Conservation (phyloP, 176 grass and related monocot genomes). For the Miscanthus lutarioriparius region DNA sequence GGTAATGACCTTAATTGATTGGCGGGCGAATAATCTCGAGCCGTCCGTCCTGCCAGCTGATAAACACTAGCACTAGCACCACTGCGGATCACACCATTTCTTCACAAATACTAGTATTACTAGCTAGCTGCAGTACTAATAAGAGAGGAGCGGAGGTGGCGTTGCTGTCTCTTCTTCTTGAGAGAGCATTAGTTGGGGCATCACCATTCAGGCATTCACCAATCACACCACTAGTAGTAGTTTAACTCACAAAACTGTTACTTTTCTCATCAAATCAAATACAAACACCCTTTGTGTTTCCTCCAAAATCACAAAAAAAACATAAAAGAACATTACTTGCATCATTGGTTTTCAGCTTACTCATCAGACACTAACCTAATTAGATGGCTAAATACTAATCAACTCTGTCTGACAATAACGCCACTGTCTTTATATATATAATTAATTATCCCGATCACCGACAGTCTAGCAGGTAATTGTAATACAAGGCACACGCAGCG, state of each 20-base stretch:
- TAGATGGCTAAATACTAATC: neutral
- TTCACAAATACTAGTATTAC: neutral
- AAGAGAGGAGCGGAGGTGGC: no score
- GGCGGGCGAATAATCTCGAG: neutral
- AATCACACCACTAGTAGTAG: neutral
- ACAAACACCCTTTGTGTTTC: neutral
- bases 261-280: neutral
- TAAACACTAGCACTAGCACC: no score
- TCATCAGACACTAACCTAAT: neutral
- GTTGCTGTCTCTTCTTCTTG: no score
- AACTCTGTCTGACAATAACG: neutral
- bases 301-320: neutral
- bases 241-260: neutral
- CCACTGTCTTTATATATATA: neutral
- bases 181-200: neutral
- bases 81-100: no score
- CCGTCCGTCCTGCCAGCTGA: no score
- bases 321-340: neutral
- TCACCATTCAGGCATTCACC: neutral
- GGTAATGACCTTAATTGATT: neutral
- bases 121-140: neutral
- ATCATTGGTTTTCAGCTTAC: neutral
- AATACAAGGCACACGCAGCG: neutral
- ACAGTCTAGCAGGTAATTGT: neutral
- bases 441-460: constrained; percentile 1